Evolutionary conservation across 371 early-diverging fungal genomes (phyloP).

Genomic region (Circinella umbellata): DNA sequence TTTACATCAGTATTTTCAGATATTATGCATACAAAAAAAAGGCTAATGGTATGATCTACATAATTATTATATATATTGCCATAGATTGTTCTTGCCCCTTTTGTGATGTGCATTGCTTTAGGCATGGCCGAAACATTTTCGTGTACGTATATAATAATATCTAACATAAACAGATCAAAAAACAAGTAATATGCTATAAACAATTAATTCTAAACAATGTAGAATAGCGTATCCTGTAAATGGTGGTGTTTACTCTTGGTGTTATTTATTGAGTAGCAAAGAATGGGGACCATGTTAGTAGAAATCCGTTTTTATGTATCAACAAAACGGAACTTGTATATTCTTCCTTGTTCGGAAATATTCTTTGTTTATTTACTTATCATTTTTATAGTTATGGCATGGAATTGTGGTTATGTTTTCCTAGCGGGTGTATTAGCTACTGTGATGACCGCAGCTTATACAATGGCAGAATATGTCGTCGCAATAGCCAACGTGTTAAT

Average conservation of each 20-base stretch:
- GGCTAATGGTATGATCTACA: background rate
- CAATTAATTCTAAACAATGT: background rate
- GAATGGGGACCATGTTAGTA: conserved; percentile 42
- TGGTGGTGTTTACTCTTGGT: conserved; percentile 42
- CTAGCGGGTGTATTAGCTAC: conserved; percentile 34
- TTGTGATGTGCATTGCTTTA: conserved; percentile 41
- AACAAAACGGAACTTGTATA: too few relatives aligned
- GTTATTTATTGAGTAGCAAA: conserved; percentile 32
- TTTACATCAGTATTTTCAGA: background rate
- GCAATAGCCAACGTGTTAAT: conserved; percentile 5
- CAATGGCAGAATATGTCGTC: conserved; percentile 33
- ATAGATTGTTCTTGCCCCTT: conserved; percentile 37
- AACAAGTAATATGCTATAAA: background rate
- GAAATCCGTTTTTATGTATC: too few relatives aligned
- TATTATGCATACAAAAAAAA: background rate
- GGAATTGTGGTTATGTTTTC: conserved; percentile 40
- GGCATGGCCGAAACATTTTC: conserved; percentile 46
- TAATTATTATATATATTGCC: background rate
- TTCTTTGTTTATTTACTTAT: too few relatives aligned
- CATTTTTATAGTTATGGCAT: conserved; percentile 39
- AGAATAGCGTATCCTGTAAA: conserved; percentile 32
- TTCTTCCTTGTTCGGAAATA: too few relatives aligned
- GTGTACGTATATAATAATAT: background rate
- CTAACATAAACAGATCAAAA: background rate
- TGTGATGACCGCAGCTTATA: conserved; percentile 41